Conservation (phyloP, 2,329 filamentous ascomycete genomes). For the Aspergillus sojae region DNA sequence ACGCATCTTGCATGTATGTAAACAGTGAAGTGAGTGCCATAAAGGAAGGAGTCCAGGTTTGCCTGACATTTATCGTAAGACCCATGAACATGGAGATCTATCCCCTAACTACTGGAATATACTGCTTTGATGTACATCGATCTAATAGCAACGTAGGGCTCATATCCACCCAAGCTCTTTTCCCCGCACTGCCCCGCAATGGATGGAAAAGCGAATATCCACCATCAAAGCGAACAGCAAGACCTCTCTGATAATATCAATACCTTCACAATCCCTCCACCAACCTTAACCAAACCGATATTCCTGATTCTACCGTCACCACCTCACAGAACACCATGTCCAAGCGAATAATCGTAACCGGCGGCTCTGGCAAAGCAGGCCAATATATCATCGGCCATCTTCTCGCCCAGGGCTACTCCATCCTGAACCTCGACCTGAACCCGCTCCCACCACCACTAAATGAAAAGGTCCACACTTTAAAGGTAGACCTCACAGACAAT, state of each 20-base stretch:
- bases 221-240: background rate
- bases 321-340: constrained; percentile 20
- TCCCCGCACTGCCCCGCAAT: background rate
- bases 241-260: background rate
- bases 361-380: constrained; percentile 59
- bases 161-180: background rate
- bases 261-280: background rate
- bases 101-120: background rate
- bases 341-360: constrained; percentile 56
- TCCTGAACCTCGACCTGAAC: constrained; percentile 60
- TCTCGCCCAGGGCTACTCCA: constrained; percentile 52
- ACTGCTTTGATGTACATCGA: background rate
- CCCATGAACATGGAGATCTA: background rate
- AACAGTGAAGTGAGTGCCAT: background rate
- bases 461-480: constrained; percentile 56
- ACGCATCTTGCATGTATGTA: background rate
- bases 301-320: background rate
- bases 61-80: background rate
- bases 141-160: background rate
- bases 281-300: background rate
- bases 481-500: constrained; percentile 57
- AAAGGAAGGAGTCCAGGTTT: background rate
- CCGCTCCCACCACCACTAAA: constrained; percentile 40
- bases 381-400: constrained; percentile 58
- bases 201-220: background rate